Conservation (phyloP, 768 basidiomycete species). For the Naganishia kalamii region DNA sequence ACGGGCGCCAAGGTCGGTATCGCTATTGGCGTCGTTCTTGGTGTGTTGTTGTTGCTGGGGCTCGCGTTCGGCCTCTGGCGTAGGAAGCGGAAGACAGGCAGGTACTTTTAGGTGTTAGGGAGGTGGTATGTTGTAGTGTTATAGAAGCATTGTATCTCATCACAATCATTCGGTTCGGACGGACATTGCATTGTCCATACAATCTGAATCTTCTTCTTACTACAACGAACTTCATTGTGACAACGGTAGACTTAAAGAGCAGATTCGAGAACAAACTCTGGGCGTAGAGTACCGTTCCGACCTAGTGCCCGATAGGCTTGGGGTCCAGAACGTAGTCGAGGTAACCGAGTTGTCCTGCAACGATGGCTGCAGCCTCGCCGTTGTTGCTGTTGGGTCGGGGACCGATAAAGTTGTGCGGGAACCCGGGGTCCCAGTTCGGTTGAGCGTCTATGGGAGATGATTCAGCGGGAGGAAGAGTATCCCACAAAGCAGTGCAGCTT, state of each 20-base stretch:
- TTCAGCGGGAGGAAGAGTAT: too few relatives aligned
- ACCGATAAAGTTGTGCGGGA: slow-evolving; percentile 13
- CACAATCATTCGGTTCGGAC: too few relatives aligned
- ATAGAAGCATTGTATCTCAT: slow-evolving; percentile 1
- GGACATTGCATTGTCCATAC: too few relatives aligned
- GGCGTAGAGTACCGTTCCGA: neutral
- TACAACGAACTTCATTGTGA: too few relatives aligned
- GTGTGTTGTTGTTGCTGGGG: slow-evolving; percentile 22
- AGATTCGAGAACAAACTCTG: too few relatives aligned
- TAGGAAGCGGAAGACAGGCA: slow-evolving; percentile 21
- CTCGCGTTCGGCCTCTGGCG: slow-evolving; percentile 13
- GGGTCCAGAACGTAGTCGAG: slow-evolving; percentile 11
- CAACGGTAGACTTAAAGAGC: too few relatives aligned
- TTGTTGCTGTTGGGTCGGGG: slow-evolving; percentile 6
- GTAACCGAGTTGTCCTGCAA: slow-evolving; percentile 3
- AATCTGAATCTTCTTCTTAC: too few relatives aligned
- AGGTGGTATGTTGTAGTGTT: neutral
- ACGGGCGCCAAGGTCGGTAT: slow-evolving; percentile 62
- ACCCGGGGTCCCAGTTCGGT: slow-evolving; percentile 2
- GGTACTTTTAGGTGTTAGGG: neutral
- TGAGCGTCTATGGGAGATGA: neutral
- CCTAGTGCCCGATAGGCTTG: slow-evolving; percentile 13
- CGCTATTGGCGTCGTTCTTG: slow-evolving; percentile 56
- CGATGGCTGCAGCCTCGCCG: neutral
- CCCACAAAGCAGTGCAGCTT: neutral